Evolutionary conservation across 2,329 filamentous ascomycete species (phyloP).

Genomic region (Rhinocladiella similis): DNA sequence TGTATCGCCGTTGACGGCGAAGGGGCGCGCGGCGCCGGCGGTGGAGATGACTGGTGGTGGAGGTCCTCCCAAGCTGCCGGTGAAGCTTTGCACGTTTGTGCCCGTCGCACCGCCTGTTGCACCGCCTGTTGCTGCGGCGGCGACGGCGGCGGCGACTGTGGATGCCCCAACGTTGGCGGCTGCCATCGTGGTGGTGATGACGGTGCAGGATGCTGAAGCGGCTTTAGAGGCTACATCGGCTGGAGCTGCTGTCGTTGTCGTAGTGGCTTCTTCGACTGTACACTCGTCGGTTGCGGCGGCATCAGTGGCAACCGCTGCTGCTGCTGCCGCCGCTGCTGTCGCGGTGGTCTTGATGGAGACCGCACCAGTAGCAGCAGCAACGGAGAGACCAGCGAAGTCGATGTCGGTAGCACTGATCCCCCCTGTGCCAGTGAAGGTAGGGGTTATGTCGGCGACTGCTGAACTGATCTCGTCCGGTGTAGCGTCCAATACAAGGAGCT

Average conservation of each 20-base stretch:
- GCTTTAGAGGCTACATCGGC: neutral
- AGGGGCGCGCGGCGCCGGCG: conserved; percentile 54
- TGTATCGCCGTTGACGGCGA: conserved; percentile 57
- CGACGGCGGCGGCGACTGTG: neutral
- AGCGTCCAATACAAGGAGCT: conserved; percentile 56
- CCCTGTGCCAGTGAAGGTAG: conserved; percentile 9
- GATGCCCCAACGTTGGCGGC: neutral
- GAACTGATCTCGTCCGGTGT: conserved; percentile 53
- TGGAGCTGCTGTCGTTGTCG: neutral
- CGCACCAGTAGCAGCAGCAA: conserved; percentile 1
- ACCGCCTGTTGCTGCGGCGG: too few species aligned
- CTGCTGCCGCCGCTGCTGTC: neutral
- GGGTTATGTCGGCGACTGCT: conserved; percentile 44
- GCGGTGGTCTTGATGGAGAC: neutral
- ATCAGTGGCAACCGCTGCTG: neutral
- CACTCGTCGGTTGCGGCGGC: conserved; percentile 2
- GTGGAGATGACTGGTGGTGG: conserved; percentile 53
- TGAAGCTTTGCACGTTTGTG: conserved; percentile 37
- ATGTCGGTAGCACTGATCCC: conserved; percentile 14
- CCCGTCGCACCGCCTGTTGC: neutral
- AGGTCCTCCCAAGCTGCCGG: conserved; percentile 53
- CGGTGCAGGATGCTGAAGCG: conserved; percentile 5
- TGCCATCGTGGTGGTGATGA: conserved; percentile 12
- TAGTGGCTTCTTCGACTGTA: neutral
- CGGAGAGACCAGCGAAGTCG: conserved; percentile 3